phyloP scores from a whole-genome alignment of 306 rosid genomes.

The Cucumis melo region DNA sequence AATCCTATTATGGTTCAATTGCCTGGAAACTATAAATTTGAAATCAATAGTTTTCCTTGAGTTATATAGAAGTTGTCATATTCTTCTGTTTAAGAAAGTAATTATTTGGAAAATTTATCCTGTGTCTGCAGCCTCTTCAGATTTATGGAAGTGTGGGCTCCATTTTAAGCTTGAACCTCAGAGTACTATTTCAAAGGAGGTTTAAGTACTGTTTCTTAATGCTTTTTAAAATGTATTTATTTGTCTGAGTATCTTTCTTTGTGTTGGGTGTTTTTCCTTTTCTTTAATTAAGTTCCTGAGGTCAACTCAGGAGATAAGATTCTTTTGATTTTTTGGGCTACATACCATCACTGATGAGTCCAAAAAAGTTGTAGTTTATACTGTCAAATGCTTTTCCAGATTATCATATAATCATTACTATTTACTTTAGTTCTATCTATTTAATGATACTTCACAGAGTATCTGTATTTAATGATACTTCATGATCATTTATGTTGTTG shows the following conservation, averaged over 20 bases:
- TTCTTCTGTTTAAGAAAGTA: background rate
- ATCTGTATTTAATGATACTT: background rate
- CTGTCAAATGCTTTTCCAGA: background rate
- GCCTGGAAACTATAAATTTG: background rate
- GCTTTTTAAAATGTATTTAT: background rate
- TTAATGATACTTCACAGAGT: background rate
- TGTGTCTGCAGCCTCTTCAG: conserved; percentile 54
- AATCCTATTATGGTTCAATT: background rate
- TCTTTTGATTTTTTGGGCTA: conserved; percentile 1
- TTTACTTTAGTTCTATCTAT: background rate
- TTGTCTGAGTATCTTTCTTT: background rate
- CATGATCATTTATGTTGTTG: background rate
- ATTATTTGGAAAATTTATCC: background rate
- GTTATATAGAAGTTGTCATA: background rate
- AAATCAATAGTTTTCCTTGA: background rate
- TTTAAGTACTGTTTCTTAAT: conserved; percentile 7
- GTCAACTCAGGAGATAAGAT: background rate
- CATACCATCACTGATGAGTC: background rate
- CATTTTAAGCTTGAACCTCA: conserved; percentile 46
- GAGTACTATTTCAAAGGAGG: conserved; percentile 57
- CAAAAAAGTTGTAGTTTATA: background rate
- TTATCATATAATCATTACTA: background rate
- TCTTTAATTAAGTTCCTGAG: background rate
- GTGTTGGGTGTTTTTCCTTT: background rate
- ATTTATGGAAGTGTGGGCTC: conserved; percentile 55